These are phyloP conservation scores for Acorus gramineus DNA, from an alignment of 106 monocot genomes.

Conservation along the genomic window DNA sequence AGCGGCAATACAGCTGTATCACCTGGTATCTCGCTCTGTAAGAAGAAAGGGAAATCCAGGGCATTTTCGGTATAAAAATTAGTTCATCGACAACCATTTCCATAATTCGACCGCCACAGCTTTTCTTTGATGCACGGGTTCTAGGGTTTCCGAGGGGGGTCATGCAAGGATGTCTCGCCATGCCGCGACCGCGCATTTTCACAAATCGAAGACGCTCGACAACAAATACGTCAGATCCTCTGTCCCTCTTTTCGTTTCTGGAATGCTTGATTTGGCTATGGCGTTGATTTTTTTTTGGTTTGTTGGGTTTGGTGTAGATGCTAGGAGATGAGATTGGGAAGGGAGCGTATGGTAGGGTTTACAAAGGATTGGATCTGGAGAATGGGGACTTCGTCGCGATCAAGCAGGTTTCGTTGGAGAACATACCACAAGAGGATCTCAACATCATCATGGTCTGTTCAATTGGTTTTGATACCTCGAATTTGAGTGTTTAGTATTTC, in stretches of 20 bases:
- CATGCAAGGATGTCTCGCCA: constrained; percentile 52
- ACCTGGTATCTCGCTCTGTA: too few relatives aligned
- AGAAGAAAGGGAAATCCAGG: too few relatives aligned
- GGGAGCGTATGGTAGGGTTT: constrained; percentile 97
- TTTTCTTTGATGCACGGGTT: not conserved
- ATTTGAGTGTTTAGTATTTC: too few relatives aligned
- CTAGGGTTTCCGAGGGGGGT: constrained; percentile 5
- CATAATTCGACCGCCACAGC: too few relatives aligned
- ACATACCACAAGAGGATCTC: constrained; percentile 95
- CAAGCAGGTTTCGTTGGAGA: constrained; percentile 98
- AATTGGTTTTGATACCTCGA: too few relatives aligned
- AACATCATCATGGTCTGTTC: constrained; percentile 85
- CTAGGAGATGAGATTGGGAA: constrained; percentile 99
- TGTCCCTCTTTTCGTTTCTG: not conserved
- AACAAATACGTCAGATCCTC: constrained; percentile 80
- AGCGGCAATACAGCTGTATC: too few relatives aligned
- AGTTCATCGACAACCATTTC: too few relatives aligned
- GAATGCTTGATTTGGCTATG: not conserved
- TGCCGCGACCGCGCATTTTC: constrained; percentile 47
- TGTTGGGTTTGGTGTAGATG: constrained; percentile 36
- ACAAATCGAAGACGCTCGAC: constrained; percentile 78
- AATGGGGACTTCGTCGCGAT: constrained; percentile 99
- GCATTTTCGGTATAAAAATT: too few relatives aligned
- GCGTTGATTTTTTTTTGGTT: not conserved
- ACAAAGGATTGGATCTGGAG: constrained; percentile 87